phyloP scores from a whole-genome alignment of 2,329 filamentous ascomycete species.

The Penicillium sp. region DNA sequence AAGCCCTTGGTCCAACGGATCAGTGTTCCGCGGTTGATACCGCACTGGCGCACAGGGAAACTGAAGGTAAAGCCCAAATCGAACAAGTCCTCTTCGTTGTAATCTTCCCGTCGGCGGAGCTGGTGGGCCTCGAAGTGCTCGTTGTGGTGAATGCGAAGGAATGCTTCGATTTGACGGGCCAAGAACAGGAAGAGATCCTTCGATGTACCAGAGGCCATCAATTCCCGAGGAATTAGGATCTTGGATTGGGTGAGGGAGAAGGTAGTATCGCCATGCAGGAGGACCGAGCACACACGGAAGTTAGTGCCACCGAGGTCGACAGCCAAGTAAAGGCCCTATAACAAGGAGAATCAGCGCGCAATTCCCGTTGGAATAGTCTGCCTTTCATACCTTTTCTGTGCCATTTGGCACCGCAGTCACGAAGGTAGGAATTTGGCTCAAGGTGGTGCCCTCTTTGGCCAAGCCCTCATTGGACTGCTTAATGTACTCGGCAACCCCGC shows the following conservation, averaged over 20 bases:
- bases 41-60: constrained; percentile 90
- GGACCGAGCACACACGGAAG: constrained; percentile 94
- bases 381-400: constrained; percentile 76
- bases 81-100: constrained; percentile 74
- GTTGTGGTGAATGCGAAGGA: constrained; percentile 81
- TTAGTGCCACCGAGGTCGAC: constrained; percentile 98
- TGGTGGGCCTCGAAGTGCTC: constrained; percentile 77
- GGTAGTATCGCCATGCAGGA: constrained; percentile 88
- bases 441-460: constrained; percentile 69
- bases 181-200: constrained; percentile 89
- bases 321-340: constrained; percentile 85
- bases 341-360: constrained; percentile 15
- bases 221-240: constrained; percentile 79
- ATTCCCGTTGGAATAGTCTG: not conserved
- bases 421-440: constrained; percentile 97
- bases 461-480: constrained; percentile 85
- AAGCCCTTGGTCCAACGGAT: constrained; percentile 99
- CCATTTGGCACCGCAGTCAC: constrained; percentile 95
- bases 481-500: constrained; percentile 80
- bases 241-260: constrained; percentile 93
- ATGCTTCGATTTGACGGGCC: constrained; percentile 85
- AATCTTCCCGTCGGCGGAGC: constrained; percentile 61
- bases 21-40: constrained; percentile 90
- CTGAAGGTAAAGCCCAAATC: constrained; percentile 98
- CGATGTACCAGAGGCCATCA: constrained; percentile 86